Evolutionary conservation across 768 basidiomycete species (phyloP), one percentile per base, ranked within the genome.

Genomic region (Lactarius tabidus): DNA sequence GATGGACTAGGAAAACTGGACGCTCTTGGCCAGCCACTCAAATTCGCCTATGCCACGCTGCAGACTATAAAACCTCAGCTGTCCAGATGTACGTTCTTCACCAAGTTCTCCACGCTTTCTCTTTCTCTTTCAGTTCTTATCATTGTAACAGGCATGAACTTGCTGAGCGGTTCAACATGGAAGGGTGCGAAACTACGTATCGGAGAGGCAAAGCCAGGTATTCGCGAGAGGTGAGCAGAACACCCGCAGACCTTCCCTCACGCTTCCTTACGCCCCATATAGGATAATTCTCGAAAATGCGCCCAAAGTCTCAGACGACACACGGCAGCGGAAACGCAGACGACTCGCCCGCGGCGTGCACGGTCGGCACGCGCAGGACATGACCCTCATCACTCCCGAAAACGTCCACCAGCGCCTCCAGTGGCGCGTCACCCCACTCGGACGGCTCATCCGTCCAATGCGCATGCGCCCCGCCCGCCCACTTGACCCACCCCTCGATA

Each of bases 171-270:
- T 38, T 85, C 89, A 6, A 90, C 84, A 1, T 95, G 91, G 90
- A 93, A 91, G 76, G 93, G 93, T n/a, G 78, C 90, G 23, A 93
- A 89, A 69, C 76, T 94, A 36, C 83, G 91, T n/a, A 83, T 94
- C 39, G 90, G 90, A 9, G 90, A 93, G 69, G 91, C 93, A n/a
- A 89, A 85, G 67, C 87, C 86, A 1, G 86, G 92, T 72, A 92
- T 80, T 70, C 74, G 74, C 3, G 85, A 87, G 72, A 80, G 85
- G 91, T 89, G 57, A 41, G 79, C 69, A 1, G 45, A 51, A 6
- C 45, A 3, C 14, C 52, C 23, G 4, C 33, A 35, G 61, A 12
- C 39, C 14, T 55, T 6, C 58, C 65, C 68, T 18, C 60, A 67
- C 62, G 57, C 69, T 15, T 61, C 59, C 70, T 26, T 26, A 51